phyloP scores from a whole-genome alignment of 1,284 basidiomycete genomes.

The Trichosporon sp. region DNA sequence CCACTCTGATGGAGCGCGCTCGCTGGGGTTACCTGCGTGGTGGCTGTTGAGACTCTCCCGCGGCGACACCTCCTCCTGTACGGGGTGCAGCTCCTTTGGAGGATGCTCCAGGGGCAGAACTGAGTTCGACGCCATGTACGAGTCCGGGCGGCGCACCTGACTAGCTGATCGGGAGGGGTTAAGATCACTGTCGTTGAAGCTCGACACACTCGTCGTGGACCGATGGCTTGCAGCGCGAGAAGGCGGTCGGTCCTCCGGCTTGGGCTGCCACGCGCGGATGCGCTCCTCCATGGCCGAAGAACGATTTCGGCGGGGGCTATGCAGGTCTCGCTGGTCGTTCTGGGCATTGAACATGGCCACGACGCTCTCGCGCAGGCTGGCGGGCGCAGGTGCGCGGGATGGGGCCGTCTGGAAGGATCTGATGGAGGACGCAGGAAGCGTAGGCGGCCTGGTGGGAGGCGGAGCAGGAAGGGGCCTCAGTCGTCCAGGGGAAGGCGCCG shows the following conservation, averaged over 20 bases:
- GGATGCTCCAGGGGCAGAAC: background rate
- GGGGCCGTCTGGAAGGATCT: constrained; percentile 1
- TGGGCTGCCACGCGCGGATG: constrained; percentile 8
- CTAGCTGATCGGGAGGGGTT: constrained; percentile 10
- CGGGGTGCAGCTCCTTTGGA: background rate
- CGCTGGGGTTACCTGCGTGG: constrained; percentile 5
- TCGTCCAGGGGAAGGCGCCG: background rate
- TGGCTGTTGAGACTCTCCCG: background rate
- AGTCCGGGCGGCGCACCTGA: constrained; percentile 10
- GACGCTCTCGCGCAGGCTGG: constrained; percentile 5
- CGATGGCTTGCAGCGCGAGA: constrained; percentile 12
- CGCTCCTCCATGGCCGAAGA: constrained; percentile 15
- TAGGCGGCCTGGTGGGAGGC: background rate
- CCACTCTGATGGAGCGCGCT: constrained; percentile 13
- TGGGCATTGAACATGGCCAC: constrained; percentile 17
- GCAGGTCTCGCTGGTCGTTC: constrained; percentile 1
- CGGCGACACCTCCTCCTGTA: constrained; percentile 1
- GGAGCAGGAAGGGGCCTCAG: background rate
- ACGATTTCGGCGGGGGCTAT: background rate
- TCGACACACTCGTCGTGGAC: background rate
- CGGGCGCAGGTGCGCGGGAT: background rate
- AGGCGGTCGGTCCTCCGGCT: background rate
- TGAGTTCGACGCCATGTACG: constrained; percentile 11
- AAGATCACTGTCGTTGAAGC: constrained; percentile 13
- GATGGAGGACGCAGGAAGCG: background rate